Conservation (phyloP, 192 early-diverging fungal genomes). For the Coemansia reversa region DNA sequence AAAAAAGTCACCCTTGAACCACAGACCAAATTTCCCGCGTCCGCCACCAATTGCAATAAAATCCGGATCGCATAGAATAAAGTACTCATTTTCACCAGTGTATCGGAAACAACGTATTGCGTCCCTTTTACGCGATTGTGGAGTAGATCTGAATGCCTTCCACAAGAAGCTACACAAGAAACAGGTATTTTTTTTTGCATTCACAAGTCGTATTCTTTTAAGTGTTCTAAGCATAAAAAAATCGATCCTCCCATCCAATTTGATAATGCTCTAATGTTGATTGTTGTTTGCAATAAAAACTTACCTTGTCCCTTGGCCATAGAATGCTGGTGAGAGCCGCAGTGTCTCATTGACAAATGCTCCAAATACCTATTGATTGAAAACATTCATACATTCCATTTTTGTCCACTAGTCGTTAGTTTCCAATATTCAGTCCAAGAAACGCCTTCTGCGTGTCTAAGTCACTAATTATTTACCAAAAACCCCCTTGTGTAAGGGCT, state of each 20-base stretch:
- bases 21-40: slow-evolving; percentile 73
- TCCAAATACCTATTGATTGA: slow-evolving; percentile 67
- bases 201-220: too few species aligned
- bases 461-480: not conserved
- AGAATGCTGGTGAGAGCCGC: slow-evolving; percentile 63
- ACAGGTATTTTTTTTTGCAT: too few species aligned
- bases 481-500: not conserved
- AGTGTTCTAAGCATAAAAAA: too few species aligned
- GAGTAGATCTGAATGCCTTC: slow-evolving; percentile 56
- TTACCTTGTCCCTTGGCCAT: slow-evolving; percentile 83
- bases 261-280: not conserved
- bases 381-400: not conserved
- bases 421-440: not conserved
- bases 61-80: slow-evolving; percentile 69
- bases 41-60: slow-evolving; percentile 81
- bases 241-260: too few species aligned
- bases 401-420: not conserved
- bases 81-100: slow-evolving; percentile 78
- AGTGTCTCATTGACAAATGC: slow-evolving; percentile 72
- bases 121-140: slow-evolving; percentile 46
- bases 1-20: slow-evolving; percentile 69
- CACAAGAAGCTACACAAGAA: slow-evolving; percentile 63
- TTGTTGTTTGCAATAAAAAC: not conserved
- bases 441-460: not conserved
- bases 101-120: slow-evolving; percentile 65